Evolutionary conservation across 2,329 filamentous ascomycete species (phyloP), one percentile per base, ranked within the genome.

Genomic region (Tolypocladium pustulatum): DNA sequence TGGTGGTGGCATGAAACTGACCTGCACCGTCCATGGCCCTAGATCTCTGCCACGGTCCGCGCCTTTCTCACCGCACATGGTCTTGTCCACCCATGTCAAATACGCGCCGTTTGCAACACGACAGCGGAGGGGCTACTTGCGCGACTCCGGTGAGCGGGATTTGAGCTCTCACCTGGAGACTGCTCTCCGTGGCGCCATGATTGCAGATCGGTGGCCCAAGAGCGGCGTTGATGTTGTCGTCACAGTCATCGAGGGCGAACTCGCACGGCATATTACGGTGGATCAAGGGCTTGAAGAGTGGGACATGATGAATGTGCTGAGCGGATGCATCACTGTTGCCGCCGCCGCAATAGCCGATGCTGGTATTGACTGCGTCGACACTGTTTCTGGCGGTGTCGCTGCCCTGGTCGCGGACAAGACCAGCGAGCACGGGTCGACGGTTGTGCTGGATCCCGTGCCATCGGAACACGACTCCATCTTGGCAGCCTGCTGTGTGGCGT

Each of bases 131-230:
- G 91, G 92, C 15, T 96, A 97, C 70, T 77, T 96, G 27, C 86
- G 92, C 54, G 93, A 97, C 71, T 81, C 87, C 20, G 87, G 82
- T 61, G 94, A 99, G 75, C 84, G 92, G 56, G 94, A 99, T 69
- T 80, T 99, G 2, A 90, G 90, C 15, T 88, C 92, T 13, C 93
- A 97, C 71, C 78, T 99, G 3, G 92, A 97, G 73, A 93, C 91
- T 20, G 92, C 94, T 32, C 79, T 99, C 56, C 84, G 91, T 38
- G 93, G 93, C 1, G 89, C 91, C 9, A 86, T 97, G 56, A 93
- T 97, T 68, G 91, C 91, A 17, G 92, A 97, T 70, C 81, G 93
- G 59, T 99, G 93, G 90, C 94, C 94, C n/a, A 99, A 99, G 78
- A 96, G 91, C 71, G 92, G 91, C 52, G 87, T 96, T n/a, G 94